These are phyloP conservation scores for Neopestalotiopsis rosae DNA, from an alignment of 2,329 filamentous ascomycete species.

Conservation along the genomic window DNA sequence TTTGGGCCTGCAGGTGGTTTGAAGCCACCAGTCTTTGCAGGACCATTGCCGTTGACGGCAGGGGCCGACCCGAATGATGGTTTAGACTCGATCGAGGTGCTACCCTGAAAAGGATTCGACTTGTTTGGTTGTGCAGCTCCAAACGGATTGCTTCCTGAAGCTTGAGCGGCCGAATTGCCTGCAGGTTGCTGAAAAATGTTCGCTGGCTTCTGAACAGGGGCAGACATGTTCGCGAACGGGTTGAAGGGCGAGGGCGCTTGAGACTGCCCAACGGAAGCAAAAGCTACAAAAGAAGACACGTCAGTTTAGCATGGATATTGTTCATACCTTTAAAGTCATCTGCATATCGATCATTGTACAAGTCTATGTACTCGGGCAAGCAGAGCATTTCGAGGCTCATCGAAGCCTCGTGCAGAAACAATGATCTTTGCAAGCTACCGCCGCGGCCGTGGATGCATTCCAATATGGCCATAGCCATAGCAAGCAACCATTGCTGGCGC, in stretches of 20 bases:
- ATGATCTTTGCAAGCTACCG: not conserved
- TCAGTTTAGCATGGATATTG: conserved; percentile 16
- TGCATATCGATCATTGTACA: not conserved
- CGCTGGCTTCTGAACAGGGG: not conserved
- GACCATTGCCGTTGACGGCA: not conserved
- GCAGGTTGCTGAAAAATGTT: conserved; percentile 16
- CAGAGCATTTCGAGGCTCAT: not conserved
- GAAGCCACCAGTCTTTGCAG: not conserved
- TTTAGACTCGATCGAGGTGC: not conserved
- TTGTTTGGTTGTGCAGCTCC: conserved; percentile 2
- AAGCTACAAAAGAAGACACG: conserved; percentile 18
- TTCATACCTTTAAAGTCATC: conserved; percentile 5
- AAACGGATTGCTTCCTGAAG: conserved; percentile 9
- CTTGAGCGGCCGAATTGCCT: not conserved
- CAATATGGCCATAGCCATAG: not conserved
- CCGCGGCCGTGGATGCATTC: not conserved
- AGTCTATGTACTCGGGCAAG: not conserved
- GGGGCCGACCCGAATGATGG: not conserved
- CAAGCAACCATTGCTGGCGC: not conserved
- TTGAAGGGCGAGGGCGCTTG: conserved; percentile 18
- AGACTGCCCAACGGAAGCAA: conserved; percentile 14
- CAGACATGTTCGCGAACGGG: conserved; percentile 13
- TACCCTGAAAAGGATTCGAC: not conserved
- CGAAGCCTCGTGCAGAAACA: not conserved
- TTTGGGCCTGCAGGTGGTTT: conserved; percentile 11